Evolutionary conservation across 257 asterid species (phyloP).

Genomic region (Rehmannia glutinosa): DNA sequence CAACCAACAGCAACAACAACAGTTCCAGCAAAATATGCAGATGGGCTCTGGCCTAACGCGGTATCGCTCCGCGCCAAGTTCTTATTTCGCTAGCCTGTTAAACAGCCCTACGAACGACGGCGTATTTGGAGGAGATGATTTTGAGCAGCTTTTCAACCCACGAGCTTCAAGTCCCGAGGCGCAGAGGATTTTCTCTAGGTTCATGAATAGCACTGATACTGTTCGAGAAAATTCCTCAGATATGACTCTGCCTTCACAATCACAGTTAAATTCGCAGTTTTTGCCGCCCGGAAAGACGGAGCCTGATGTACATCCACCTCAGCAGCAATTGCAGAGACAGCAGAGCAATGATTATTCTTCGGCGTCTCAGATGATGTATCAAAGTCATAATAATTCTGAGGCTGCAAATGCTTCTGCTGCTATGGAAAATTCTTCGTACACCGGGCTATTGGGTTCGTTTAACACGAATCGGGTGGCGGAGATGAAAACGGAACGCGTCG

Average conservation of each 20-base stretch:
- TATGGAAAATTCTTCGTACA: conserved; percentile 23
- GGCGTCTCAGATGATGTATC: conserved; percentile 26
- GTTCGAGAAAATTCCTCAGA: neutral
- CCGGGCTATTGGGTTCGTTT: conserved; percentile 18
- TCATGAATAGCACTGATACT: conserved; percentile 12
- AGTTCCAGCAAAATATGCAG: conserved; percentile 19
- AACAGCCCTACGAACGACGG: conserved; percentile 26
- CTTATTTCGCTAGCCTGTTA: conserved; percentile 49
- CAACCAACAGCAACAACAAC: conserved; percentile 21
- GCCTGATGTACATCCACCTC: conserved; percentile 19
- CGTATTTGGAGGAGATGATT: conserved; percentile 53
- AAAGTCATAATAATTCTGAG: conserved; percentile 20
- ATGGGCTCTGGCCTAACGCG: conserved; percentile 56
- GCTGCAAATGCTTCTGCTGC: conserved; percentile 15
- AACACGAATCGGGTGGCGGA: conserved; percentile 20
- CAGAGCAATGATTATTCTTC: conserved; percentile 30
- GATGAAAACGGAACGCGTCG: conserved; percentile 35
- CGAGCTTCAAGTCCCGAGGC: conserved; percentile 43
- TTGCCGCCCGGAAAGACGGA: conserved; percentile 36
- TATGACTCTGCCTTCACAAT: neutral
- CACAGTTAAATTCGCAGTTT: conserved; percentile 19
- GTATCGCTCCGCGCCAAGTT: conserved; percentile 83
- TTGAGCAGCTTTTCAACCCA: conserved; percentile 49
- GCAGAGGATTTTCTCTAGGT: conserved; percentile 34
- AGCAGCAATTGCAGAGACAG: conserved; percentile 23